Evolutionary conservation across 306 rosid species (phyloP), one percentile per base, ranked within the genome.

Genomic region (Parietaria judaica): DNA sequence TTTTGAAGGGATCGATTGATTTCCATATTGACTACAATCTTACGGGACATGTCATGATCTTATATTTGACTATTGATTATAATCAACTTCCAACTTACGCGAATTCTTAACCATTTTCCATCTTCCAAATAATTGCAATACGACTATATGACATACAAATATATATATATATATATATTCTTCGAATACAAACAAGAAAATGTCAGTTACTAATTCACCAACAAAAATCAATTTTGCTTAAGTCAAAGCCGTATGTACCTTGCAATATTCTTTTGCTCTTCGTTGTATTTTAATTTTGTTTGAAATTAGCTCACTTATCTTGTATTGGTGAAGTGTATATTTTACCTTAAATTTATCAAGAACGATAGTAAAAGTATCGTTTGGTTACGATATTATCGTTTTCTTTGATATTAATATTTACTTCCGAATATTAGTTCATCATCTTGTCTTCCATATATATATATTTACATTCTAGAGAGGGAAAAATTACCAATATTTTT

Each of bases 61-160:
- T 60, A 73, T 67, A 62, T 17, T 79, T 73, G 76, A 76, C 81
- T 64, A 13, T 57, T 31, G 60, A 4, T 9, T 9, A 39, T 16
- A 61, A 51, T 70, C 69, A 70, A 70, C 69, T 45, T 41, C 61
- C 16, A 49, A 70, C 53, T 49, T 63, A 57, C 71, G 75, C 78
- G 49, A 67, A 36, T 53, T 53, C 35, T 15, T 36, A 34, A 7
- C 14, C 41, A 62, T 11, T 8, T 49, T 66, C 62, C n/a, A 39
- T 15, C 13, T 31, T 14, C 56, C 59, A n/a, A 39, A 51, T 50
- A 17, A 54, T 36, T 53, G 7, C 36, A 12, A 38, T 14, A 43
- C 7, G 58, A 64, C 58, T 60, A n/a, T 61, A 47, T 23, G 6
- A 51, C 35, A 16, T 36, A 64, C 37, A 64, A 51, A 10, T 23